These are phyloP conservation scores for Comarum palustre DNA, from an alignment of 306 rosid genomes.

Conservation along the genomic window DNA sequence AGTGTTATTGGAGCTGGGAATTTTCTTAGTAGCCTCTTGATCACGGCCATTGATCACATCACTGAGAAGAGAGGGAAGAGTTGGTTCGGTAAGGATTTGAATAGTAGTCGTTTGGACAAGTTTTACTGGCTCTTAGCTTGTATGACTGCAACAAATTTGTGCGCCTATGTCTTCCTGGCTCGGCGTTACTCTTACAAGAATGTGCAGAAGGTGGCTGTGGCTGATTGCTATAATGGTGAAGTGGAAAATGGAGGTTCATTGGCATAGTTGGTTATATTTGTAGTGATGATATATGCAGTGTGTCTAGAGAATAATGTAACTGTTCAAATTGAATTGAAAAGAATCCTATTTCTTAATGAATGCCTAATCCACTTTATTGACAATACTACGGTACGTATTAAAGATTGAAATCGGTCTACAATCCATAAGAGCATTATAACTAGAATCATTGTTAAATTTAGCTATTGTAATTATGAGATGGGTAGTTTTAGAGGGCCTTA, in stretches of 20 bases:
- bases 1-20: slow-evolving; percentile 68
- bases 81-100: slow-evolving; percentile 83
- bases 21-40: slow-evolving; percentile 64
- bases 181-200: slow-evolving; percentile 69
- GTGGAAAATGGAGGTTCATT: slow-evolving; percentile 28
- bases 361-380: background rate
- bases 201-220: slow-evolving; percentile 69
- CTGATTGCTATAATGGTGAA: slow-evolving; percentile 47
- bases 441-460: too few relatives aligned
- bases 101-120: slow-evolving; percentile 70
- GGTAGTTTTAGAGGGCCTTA: too few relatives aligned
- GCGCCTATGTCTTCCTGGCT: slow-evolving; percentile 67
- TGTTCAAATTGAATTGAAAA: background rate
- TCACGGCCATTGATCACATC: slow-evolving; percentile 58
- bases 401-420: background rate
- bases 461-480: too few relatives aligned
- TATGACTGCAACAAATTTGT: slow-evolving; percentile 44
- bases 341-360: background rate
- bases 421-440: too few relatives aligned
- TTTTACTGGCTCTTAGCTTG: slow-evolving; percentile 75
- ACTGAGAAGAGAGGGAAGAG: slow-evolving; percentile 52
- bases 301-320: background rate
- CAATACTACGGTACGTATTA: background rate
- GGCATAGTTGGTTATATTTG: slow-evolving; percentile 38
- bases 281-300: background rate